These are phyloP conservation scores for Mucor piriformis DNA, from an alignment of 371 early-diverging fungal species.

Conservation along the genomic window DNA sequence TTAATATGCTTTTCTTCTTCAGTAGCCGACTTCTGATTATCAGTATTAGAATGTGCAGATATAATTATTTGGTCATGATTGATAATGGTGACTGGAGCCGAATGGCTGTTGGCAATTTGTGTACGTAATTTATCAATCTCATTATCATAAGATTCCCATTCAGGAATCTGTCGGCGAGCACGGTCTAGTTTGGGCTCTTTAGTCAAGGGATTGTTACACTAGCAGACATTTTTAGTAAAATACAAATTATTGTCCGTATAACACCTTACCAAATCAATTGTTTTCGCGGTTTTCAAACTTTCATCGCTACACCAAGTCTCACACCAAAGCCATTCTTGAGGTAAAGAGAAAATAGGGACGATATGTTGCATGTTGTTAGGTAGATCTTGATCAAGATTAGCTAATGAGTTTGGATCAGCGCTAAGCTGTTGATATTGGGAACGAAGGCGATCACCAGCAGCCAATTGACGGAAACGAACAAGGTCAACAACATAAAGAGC, in stretches of 20 bases:
- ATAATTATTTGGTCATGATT: conserved; percentile 11
- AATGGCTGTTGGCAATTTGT: conserved; percentile 3
- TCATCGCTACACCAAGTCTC: conserved; percentile 97
- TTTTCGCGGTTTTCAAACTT: conserved; percentile 82
- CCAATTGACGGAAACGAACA: conserved; percentile 85
- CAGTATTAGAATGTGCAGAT: not conserved
- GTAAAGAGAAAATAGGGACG: conserved; percentile 90
- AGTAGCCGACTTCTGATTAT: not conserved
- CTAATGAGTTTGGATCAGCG: conserved; percentile 85
- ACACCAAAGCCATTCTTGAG: conserved; percentile 97
- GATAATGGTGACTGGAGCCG: not conserved
- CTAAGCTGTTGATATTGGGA: conserved; percentile 91
- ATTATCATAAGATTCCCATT: conserved; percentile 85
- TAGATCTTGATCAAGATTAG: conserved; percentile 96
- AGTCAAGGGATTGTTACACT: conserved; percentile 97
- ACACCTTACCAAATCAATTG: conserved; percentile 90
- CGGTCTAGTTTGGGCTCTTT: conserved; percentile 96
- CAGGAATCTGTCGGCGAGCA: conserved; percentile 89
- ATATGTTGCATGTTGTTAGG: conserved; percentile 94
- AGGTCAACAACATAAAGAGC: conserved; percentile 95
- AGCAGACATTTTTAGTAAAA: not conserved
- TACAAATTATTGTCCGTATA: not conserved
- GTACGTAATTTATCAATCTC: conserved; percentile 59
- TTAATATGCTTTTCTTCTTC: conserved; percentile 10
- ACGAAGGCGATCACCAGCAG: conserved; percentile 92